These are phyloP conservation scores for Pelargonium myrrhifolium DNA, from an alignment of 441 rosid genomes.

Conservation along the genomic window DNA sequence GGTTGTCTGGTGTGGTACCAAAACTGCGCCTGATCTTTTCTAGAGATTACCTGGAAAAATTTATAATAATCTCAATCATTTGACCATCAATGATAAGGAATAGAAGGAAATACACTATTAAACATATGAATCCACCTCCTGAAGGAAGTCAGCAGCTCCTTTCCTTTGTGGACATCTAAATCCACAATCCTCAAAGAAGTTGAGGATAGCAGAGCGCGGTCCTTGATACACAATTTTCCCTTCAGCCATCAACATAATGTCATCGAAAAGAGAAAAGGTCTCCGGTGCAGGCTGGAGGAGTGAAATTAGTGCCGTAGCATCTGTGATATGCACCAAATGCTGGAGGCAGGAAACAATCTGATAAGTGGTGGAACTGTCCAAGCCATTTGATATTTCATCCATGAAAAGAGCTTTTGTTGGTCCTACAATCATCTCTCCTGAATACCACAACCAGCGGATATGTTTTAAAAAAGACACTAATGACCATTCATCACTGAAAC, in stretches of 20 bases:
- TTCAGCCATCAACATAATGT: conserved; percentile 33
- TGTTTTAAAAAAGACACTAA: conserved; percentile 17
- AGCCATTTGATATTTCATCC: conserved; percentile 44
- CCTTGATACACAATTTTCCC: conserved; percentile 39
- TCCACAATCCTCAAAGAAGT: conserved; percentile 36
- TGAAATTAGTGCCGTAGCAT: conserved; percentile 32
- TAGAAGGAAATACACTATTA: neutral
- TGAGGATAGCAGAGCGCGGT: conserved; percentile 21
- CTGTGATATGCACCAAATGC: conserved; percentile 31
- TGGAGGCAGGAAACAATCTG: conserved; percentile 33
- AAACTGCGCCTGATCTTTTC: conserved; percentile 48
- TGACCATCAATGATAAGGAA: too few species aligned
- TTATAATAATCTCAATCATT: neutral
- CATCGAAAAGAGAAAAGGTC: conserved; percentile 37
- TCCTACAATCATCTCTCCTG: conserved; percentile 38
- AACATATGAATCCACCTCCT: conserved; percentile 24
- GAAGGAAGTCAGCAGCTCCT: conserved; percentile 43
- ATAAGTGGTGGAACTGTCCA: conserved; percentile 40
- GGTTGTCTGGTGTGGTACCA: conserved; percentile 28
- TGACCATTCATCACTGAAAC: too few species aligned
- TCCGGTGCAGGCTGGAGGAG: conserved; percentile 42
- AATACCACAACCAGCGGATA: neutral
- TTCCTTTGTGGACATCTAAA: conserved; percentile 36
- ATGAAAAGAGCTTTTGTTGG: conserved; percentile 35
- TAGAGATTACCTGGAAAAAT: conserved; percentile 37